Conservation (phyloP, 139 green algal genomes). For the Tetraselmis chui region DNA sequence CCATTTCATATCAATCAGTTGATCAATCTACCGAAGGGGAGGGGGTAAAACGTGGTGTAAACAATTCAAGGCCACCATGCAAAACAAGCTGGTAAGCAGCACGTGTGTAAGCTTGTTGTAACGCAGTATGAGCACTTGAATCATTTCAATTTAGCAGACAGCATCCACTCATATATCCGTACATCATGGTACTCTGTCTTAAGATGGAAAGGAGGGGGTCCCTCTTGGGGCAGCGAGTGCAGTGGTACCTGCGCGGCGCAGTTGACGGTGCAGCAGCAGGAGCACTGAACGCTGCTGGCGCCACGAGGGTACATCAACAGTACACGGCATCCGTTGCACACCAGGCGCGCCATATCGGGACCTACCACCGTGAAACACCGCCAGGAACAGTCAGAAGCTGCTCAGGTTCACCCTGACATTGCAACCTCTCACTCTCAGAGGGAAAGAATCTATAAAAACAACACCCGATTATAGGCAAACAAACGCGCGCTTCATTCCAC, state of each 20-base stretch:
- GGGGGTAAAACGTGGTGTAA: too few species aligned
- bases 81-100: too few species aligned
- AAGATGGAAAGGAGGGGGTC: too few species aligned
- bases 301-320: constrained; percentile 85
- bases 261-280: constrained; percentile 79
- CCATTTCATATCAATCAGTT: too few species aligned
- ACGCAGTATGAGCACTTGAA: too few species aligned
- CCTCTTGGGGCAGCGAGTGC: not conserved
- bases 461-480: not conserved
- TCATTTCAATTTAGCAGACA: too few species aligned
- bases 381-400: not conserved
- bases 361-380: constrained; percentile 3
- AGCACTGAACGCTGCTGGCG: constrained; percentile 86
- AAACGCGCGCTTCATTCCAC: not conserved
- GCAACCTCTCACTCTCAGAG: too few species aligned
- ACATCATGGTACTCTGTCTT: too few species aligned
- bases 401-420: not conserved
- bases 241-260: constrained; percentile 46
- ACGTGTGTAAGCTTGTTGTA: too few species aligned
- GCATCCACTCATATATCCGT: too few species aligned
- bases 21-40: too few species aligned
- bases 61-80: too few species aligned
- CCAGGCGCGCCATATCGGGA: constrained; percentile 78
- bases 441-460: not conserved
- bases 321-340: constrained; percentile 82